Evolutionary conservation across 169 alveolate genomes (phyloP).

Genomic region (Plasmodium vivax): DNA sequence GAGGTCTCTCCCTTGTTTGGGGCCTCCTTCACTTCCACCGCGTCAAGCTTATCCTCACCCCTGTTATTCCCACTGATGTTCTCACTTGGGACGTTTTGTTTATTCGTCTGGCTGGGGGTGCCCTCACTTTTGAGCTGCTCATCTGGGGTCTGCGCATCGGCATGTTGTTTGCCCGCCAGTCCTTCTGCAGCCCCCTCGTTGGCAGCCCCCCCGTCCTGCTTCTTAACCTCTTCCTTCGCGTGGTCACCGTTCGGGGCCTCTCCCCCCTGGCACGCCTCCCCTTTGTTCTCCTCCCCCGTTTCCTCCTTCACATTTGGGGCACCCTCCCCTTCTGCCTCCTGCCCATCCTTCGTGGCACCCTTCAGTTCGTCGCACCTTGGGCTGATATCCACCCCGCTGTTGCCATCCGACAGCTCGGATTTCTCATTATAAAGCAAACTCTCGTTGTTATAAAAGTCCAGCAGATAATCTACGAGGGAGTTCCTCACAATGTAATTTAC

Average conservation of each 20-base stretch:
- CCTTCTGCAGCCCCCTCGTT: not conserved
- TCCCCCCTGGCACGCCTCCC: not conserved
- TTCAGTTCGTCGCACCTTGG: not conserved
- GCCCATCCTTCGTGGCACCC: not conserved
- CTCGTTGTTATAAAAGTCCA: conserved; percentile 43
- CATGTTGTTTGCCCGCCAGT: not conserved
- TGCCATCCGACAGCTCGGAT: not conserved
- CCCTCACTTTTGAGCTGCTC: not conserved
- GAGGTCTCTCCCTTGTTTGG: too few relatives aligned
- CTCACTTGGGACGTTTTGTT: not conserved
- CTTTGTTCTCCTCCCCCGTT: not conserved
- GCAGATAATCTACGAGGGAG: conserved; percentile 16
- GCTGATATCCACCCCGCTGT: not conserved
- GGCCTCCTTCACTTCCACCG: not conserved
- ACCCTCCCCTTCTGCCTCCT: not conserved
- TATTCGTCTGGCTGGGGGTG: not conserved
- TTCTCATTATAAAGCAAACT: conserved; percentile 23
- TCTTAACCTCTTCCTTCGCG: not conserved
- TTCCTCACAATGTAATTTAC: conserved; percentile 32
- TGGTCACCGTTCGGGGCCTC: not conserved
- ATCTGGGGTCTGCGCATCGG: too few relatives aligned
- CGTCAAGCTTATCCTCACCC: not conserved
- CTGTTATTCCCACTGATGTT: not conserved
- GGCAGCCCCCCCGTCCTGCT: not conserved
- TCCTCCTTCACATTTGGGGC: not conserved